Percentiles rank a stretch among this genome's conserved stretches.
Evolutionary conservation across 2,329 filamentous ascomycete genomes (phyloP).

Genomic region (Fonsecaea pugnacius): DNA sequence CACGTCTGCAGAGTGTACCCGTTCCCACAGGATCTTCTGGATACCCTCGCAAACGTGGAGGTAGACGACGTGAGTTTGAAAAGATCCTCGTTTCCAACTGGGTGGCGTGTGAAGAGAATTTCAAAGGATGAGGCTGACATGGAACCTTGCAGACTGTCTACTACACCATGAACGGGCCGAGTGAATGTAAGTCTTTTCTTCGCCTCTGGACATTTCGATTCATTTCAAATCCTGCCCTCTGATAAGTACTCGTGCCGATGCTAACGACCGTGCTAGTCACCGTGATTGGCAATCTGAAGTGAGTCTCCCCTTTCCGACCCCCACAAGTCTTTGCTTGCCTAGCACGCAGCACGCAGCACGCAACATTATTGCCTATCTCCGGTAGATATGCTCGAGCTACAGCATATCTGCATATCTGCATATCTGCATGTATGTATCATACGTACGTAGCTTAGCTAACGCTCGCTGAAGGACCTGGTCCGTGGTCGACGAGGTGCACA

Average conservation of each 20-base stretch:
- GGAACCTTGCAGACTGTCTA: constrained; percentile 35
- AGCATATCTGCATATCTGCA: too few species aligned
- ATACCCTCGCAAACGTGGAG: constrained; percentile 33
- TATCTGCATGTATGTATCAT: background rate
- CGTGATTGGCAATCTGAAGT: constrained; percentile 48
- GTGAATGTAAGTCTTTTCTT: constrained; percentile 39
- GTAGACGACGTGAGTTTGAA: constrained; percentile 32
- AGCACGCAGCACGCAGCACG: too few species aligned
- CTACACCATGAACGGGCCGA: constrained; percentile 44
- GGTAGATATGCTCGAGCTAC: too few species aligned
- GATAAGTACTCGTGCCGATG: background rate
- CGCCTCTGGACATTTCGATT: background rate
- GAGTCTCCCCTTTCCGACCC: constrained; percentile 9
- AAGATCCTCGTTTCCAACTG: too few species aligned
- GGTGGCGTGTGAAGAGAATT: too few species aligned
- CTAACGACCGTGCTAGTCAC: constrained; percentile 34
- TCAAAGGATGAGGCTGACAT: constrained; percentile 4
- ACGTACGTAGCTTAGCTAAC: background rate
- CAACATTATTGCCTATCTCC: too few species aligned
- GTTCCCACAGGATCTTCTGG: constrained; percentile 41
- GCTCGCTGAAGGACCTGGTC: constrained; percentile 39
- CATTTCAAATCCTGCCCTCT: background rate
- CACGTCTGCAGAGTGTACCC: constrained; percentile 42
- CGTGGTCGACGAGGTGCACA: constrained; percentile 42
- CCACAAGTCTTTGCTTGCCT: background rate